Evolutionary conservation across 2,329 filamentous ascomycete genomes (phyloP).

Genomic region (Xylariales sp.): DNA sequence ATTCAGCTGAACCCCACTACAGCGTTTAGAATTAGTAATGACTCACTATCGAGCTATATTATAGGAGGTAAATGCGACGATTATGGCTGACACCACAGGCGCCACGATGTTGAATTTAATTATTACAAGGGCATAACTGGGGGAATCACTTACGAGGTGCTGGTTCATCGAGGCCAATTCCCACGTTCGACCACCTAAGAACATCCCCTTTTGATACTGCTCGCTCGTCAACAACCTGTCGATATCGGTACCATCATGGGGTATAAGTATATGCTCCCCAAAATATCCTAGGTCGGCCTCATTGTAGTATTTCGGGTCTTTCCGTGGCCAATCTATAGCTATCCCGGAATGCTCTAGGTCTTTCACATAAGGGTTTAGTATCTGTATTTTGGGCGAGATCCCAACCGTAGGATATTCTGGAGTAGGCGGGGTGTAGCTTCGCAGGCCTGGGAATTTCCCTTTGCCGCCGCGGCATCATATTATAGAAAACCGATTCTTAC

Average conservation of each 20-base stretch:
- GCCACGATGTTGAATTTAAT: neutral
- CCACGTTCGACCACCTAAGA: neutral
- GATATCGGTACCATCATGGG: neutral
- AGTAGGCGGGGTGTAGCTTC: too few species aligned
- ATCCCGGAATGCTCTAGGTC: conserved; percentile 3
- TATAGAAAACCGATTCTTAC: neutral
- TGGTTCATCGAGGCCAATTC: conserved; percentile 10
- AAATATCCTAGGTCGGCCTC: neutral
- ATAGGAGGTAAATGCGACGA: neutral
- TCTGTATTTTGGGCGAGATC: neutral
- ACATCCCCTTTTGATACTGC: neutral
- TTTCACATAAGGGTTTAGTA: neutral
- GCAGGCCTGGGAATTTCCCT: neutral
- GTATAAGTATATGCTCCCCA: neutral
- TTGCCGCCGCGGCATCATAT: too few species aligned
- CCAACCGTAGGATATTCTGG: neutral
- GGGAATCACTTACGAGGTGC: conserved; percentile 1
- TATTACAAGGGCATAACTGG: neutral
- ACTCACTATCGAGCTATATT: neutral
- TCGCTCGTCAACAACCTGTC: conserved; percentile 9
- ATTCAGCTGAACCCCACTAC: neutral
- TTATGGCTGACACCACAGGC: neutral
- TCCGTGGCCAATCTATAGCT: conserved; percentile 6
- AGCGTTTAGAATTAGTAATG: neutral
- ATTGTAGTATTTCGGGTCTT: conserved; percentile 12